Percentiles rank a stretch among this genome's conserved stretches.
These are phyloP conservation scores for Alternaria sp. DNA, from an alignment of 2,329 filamentous ascomycete genomes.

Conservation along the genomic window DNA sequence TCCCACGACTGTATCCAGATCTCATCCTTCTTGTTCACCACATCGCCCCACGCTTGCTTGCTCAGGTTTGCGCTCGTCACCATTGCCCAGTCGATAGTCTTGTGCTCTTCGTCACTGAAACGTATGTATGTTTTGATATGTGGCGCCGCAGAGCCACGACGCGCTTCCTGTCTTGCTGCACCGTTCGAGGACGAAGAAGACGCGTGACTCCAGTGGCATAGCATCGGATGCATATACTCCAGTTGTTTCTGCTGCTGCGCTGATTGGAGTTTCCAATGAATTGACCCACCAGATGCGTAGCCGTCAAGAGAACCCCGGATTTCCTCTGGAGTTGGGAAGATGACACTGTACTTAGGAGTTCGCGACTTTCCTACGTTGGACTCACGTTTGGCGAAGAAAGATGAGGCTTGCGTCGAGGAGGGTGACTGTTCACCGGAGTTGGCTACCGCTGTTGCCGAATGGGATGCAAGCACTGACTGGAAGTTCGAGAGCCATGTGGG, in stretches of 20 bases:
- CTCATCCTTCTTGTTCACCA: slow-evolving; percentile 62
- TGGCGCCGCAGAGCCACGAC: slow-evolving; percentile 69
- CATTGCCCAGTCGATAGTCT: slow-evolving; percentile 79
- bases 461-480: slow-evolving; percentile 43
- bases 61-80: slow-evolving; percentile 91
- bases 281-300: slow-evolving; percentile 77
- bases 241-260: slow-evolving; percentile 75
- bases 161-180: slow-evolving; percentile 22
- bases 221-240: slow-evolving; percentile 70
- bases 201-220: slow-evolving; percentile 74
- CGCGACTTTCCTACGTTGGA: slow-evolving; percentile 41
- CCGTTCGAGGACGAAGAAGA: neutral
- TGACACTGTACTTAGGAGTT: slow-evolving; percentile 67
- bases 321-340: slow-evolving; percentile 83
- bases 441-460: neutral
- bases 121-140: slow-evolving; percentile 91
- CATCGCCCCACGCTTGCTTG: slow-evolving; percentile 85
- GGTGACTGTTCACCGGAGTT: neutral
- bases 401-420: slow-evolving; percentile 5
- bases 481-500: slow-evolving; percentile 74
- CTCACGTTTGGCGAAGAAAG: slow-evolving; percentile 19
- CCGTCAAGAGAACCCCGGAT: slow-evolving; percentile 79
- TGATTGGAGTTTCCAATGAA: slow-evolving; percentile 80
- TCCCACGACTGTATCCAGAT: slow-evolving; percentile 81
- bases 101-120: slow-evolving; percentile 54